phyloP scores from a whole-genome alignment of 805 yeast species.

The Schwanniomyces sp. region DNA sequence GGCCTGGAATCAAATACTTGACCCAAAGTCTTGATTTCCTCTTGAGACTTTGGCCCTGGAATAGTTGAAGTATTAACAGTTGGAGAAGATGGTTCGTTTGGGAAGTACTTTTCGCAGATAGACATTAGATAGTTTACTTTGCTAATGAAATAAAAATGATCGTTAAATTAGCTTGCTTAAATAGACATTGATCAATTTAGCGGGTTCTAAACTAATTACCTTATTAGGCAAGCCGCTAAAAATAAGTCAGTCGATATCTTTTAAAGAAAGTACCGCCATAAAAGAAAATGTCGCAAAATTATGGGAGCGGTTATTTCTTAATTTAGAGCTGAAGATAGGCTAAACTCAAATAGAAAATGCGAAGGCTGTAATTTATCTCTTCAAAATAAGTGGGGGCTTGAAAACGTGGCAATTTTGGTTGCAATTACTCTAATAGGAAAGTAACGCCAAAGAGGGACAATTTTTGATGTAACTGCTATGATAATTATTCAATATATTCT shows the following conservation, averaged over 20 bases:
- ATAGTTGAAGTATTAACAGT: slow-evolving; percentile 52
- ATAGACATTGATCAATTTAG: background rate
- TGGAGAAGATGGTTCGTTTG: slow-evolving; percentile 78
- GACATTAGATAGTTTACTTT: slow-evolving; percentile 24
- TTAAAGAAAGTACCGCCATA: too few relatives aligned
- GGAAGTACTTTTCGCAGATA: slow-evolving; percentile 61
- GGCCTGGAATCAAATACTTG: slow-evolving; percentile 71
- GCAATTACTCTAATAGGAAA: too few relatives aligned
- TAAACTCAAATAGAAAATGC: too few relatives aligned
- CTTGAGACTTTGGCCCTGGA: slow-evolving; percentile 76
- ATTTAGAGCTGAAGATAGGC: too few relatives aligned
- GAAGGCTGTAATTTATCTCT: too few relatives aligned
- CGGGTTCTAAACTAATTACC: background rate
- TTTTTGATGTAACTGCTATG: too few relatives aligned
- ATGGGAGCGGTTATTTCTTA: too few relatives aligned
- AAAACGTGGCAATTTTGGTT: too few relatives aligned
- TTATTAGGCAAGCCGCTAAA: background rate
- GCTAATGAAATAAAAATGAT: background rate
- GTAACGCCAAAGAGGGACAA: too few relatives aligned
- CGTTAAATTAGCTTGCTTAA: background rate
- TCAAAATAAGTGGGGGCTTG: too few relatives aligned
- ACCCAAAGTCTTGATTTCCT: slow-evolving; percentile 52
- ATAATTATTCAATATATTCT: too few relatives aligned
- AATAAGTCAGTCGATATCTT: too few relatives aligned
- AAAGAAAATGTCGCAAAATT: background rate